Percentiles rank a stretch among this genome's conserved stretches.
phyloP scores from a whole-genome alignment of 2,329 filamentous ascomycete species.

The Colletotrichum ledebouriae region DNA sequence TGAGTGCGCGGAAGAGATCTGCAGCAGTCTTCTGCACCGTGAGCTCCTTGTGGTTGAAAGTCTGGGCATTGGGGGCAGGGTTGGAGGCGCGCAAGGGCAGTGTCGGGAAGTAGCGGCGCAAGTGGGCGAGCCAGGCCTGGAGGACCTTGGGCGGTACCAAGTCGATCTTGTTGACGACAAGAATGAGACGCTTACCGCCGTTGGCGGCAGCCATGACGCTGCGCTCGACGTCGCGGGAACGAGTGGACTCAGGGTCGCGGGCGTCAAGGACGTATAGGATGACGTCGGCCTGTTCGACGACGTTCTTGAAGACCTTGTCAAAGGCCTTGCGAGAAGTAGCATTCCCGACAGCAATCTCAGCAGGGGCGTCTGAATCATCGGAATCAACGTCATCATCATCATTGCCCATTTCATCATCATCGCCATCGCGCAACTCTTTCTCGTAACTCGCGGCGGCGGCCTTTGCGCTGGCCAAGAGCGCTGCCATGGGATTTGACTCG shows the following conservation, averaged over 20 bases:
- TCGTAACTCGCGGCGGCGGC: slow-evolving; percentile 84
- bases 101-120: slow-evolving; percentile 91
- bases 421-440: slow-evolving; percentile 70
- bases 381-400: slow-evolving; percentile 54
- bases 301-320: slow-evolving; percentile 96
- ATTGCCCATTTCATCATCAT: slow-evolving; percentile 63
- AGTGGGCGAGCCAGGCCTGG: slow-evolving; percentile 85
- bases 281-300: slow-evolving; percentile 90
- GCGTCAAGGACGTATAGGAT: slow-evolving; percentile 94
- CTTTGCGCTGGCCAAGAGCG: slow-evolving; percentile 86
- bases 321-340: slow-evolving; percentile 85
- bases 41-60: slow-evolving; percentile 91
- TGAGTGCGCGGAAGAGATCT: slow-evolving; percentile 88
- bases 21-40: slow-evolving; percentile 88
- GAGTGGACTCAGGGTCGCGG: slow-evolving; percentile 89
- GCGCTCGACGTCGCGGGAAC: slow-evolving; percentile 91
- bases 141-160: slow-evolving; percentile 86
- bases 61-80: slow-evolving; percentile 86
- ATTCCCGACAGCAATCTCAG: slow-evolving; percentile 64
- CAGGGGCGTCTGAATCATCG: slow-evolving; percentile 69
- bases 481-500: slow-evolving; percentile 88
- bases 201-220: slow-evolving; percentile 89
- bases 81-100: slow-evolving; percentile 88
- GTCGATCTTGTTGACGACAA: slow-evolving; percentile 96
- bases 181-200: slow-evolving; percentile 87